These are phyloP conservation scores for Astragalus membranaceus DNA, from an alignment of 306 rosid species.

Conservation along the genomic window DNA sequence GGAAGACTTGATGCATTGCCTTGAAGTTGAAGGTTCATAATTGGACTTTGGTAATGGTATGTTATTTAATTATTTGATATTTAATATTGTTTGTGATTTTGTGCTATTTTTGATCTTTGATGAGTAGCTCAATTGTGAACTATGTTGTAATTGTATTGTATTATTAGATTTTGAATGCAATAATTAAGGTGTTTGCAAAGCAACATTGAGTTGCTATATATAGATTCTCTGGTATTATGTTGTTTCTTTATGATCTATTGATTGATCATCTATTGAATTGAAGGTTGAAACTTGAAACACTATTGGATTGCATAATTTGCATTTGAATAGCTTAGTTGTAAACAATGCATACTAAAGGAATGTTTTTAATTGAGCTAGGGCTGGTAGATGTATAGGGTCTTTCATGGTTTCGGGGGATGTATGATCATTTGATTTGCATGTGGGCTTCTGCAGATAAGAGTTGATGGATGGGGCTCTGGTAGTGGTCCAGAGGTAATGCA, in stretches of 20 bases:
- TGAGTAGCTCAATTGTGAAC: background rate
- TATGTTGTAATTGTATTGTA: slow-evolving; percentile 9
- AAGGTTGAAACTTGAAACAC: background rate
- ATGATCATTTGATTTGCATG: background rate
- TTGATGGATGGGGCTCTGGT: background rate
- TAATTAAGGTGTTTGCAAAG: background rate
- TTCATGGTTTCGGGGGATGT: slow-evolving; percentile 33
- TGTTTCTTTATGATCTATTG: background rate
- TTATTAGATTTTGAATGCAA: slow-evolving; percentile 16
- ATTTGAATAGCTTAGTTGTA: background rate
- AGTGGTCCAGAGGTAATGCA: background rate
- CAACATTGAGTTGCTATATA: background rate
- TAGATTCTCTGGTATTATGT: background rate
- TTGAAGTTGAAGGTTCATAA: slow-evolving; percentile 23
- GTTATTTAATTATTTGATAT: background rate
- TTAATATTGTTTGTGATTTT: slow-evolving; percentile 1
- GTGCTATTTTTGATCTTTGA: background rate
- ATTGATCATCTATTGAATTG: background rate
- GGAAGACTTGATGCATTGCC: slow-evolving; percentile 69
- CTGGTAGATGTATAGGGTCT: slow-evolving; percentile 45
- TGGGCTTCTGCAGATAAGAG: background rate
- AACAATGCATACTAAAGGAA: background rate
- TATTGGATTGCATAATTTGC: too few species aligned
- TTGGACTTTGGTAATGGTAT: slow-evolving; percentile 22
- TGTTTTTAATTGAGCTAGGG: background rate